Conservation (phyloP, 2,329 filamentous ascomycete genomes). For the Camillea tinctor region DNA sequence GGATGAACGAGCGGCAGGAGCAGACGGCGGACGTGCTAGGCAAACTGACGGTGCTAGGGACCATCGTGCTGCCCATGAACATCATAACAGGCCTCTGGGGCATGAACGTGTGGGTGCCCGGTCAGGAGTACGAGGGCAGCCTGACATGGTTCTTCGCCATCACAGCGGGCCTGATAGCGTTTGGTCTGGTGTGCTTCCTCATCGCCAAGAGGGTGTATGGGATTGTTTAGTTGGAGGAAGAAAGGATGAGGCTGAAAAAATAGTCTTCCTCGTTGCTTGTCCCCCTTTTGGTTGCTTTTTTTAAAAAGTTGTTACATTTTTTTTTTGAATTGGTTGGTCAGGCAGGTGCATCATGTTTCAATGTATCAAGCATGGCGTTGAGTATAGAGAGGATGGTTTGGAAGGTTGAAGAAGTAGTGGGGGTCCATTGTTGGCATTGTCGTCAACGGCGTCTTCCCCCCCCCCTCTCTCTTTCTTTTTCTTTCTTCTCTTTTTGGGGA, state of each 20-base stretch:
- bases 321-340: too few relatives aligned
- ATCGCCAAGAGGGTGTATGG: constrained; percentile 82
- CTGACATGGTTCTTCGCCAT: constrained; percentile 73
- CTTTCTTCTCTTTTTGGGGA: neutral
- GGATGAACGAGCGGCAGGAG: constrained; percentile 97
- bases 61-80: constrained; percentile 97
- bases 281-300: too few relatives aligned
- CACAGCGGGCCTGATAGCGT: constrained; percentile 72
- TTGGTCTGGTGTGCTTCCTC: constrained; percentile 76
- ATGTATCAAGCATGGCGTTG: neutral
- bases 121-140: constrained; percentile 76
- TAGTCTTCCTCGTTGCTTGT: too few relatives aligned
- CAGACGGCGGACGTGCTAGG: constrained; percentile 93
- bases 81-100: constrained; percentile 98
- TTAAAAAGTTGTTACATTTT: too few relatives aligned
- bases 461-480: neutral
- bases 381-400: neutral
- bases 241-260: too few relatives aligned
- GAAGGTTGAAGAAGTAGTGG: too few relatives aligned
- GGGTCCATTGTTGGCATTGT: neutral
- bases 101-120: constrained; percentile 97
- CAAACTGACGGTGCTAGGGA: constrained; percentile 92
- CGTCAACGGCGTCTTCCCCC: neutral
- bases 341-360: too few relatives aligned
- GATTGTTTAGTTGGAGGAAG: constrained; percentile 42